Evolutionary conservation across 371 early-diverging fungal genomes (phyloP).

Genomic region (Mucor ambiguus): DNA sequence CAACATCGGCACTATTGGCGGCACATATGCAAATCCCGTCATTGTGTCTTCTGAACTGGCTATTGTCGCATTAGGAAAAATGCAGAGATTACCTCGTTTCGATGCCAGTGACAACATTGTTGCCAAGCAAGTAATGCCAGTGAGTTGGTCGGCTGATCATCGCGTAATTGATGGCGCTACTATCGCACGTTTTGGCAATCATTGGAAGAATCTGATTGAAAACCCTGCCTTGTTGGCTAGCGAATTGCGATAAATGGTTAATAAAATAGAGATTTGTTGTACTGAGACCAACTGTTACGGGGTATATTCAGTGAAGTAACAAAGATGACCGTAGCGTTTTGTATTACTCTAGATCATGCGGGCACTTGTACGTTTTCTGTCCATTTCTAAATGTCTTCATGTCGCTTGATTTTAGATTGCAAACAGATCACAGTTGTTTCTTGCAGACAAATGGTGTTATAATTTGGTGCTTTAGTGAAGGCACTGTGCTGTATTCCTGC

Average conservation of each 20-base stretch:
- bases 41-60: slow-evolving; percentile 87
- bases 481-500: no score
- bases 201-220: slow-evolving; percentile 89
- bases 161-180: slow-evolving; percentile 98
- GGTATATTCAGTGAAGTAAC: no score
- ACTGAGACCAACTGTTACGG: no score
- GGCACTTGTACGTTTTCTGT: no score
- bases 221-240: slow-evolving; percentile 69
- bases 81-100: slow-evolving; percentile 85
- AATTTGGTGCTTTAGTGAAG: no score
- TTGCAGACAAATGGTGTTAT: no score
- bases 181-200: slow-evolving; percentile 86
- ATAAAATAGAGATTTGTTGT: not conserved
- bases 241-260: slow-evolving; percentile 43
- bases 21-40: slow-evolving; percentile 90
- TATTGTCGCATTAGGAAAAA: slow-evolving; percentile 91
- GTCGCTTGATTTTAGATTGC: no score
- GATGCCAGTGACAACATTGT: slow-evolving; percentile 66
- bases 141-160: slow-evolving; percentile 97
- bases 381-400: no score
- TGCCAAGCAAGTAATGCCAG: slow-evolving; percentile 71
- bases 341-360: no score
- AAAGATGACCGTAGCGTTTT: no score
- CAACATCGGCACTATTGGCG: slow-evolving; percentile 96
- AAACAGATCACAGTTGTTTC: no score